Evolutionary conservation across 306 rosid genomes (phyloP).

Genomic region (Quercus aquifolioides): DNA sequence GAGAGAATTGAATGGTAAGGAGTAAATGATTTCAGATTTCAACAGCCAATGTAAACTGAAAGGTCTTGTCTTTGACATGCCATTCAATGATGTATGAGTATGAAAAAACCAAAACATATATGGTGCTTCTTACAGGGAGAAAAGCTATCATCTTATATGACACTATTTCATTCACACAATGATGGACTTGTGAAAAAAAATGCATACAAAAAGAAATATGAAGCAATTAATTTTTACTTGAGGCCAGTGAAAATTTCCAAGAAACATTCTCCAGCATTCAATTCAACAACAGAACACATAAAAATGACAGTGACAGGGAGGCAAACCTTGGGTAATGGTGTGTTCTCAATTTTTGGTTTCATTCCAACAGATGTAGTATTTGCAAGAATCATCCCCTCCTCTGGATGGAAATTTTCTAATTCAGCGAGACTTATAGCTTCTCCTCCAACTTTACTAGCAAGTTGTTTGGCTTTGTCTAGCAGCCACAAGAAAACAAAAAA

Average conservation of each 20-base stretch:
- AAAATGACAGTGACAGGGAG: neutral
- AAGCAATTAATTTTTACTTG: neutral
- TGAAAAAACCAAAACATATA: too few species aligned
- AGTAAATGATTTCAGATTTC: too few species aligned
- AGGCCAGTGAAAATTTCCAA: neutral
- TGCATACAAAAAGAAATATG: neutral
- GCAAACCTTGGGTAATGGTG: constrained; percentile 53
- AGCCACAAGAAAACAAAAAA: neutral
- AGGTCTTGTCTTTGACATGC: too few species aligned
- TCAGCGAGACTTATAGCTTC: constrained; percentile 46
- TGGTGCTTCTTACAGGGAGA: too few species aligned
- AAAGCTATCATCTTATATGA: too few species aligned
- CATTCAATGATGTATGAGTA: too few species aligned
- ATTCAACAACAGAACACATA: neutral
- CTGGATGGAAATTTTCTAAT: constrained; percentile 46
- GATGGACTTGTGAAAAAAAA: neutral
- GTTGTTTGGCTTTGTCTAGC: constrained; percentile 52
- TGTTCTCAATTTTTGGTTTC: constrained; percentile 42
- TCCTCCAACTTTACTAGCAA: constrained; percentile 55
- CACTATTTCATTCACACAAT: neutral
- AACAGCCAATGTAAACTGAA: too few species aligned
- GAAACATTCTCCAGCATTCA: neutral
- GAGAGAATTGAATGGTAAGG: too few species aligned
- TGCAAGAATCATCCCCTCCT: constrained; percentile 63
- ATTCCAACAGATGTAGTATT: constrained; percentile 61